A percentile compares a stretch with the other conserved stretches of the same genome.
These are phyloP conservation scores for Globisporangium orthogonon DNA, from an alignment of 352 stramenopile genomes.

Conservation along the genomic window DNA sequence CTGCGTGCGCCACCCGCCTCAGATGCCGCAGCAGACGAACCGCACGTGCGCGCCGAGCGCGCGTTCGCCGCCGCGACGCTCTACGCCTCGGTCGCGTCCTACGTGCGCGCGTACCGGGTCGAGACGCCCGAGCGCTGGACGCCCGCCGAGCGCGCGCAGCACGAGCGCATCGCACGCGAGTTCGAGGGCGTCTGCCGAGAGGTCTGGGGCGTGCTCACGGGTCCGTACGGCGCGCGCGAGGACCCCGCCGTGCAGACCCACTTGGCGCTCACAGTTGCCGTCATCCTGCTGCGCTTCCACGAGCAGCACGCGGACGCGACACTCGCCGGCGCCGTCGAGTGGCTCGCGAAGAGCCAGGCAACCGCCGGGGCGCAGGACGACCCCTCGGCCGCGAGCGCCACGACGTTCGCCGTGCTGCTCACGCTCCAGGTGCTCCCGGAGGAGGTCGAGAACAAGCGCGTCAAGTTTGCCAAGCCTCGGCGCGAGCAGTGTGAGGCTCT, in stretches of 20 bases:
- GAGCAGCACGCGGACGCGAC: slow-evolving; percentile 44
- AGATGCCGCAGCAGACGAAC: slow-evolving; percentile 17
- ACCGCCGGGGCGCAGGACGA: slow-evolving; percentile 27
- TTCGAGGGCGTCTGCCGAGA: slow-evolving; percentile 60
- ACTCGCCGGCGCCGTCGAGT: slow-evolving; percentile 62
- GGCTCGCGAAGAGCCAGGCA: slow-evolving; percentile 68
- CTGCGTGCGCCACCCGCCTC: slow-evolving; percentile 38
- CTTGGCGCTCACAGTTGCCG: slow-evolving; percentile 64
- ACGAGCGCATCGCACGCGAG: slow-evolving; percentile 50
- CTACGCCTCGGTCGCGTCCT: slow-evolving; percentile 60
- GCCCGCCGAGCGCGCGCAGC: slow-evolving; percentile 35
- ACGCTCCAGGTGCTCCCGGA: slow-evolving; percentile 74
- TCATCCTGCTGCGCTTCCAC: slow-evolving; percentile 74
- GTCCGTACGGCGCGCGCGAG: slow-evolving; percentile 40
- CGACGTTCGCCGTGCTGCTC: slow-evolving; percentile 70
- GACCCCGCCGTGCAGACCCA: slow-evolving; percentile 62
- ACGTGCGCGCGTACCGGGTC: slow-evolving; percentile 70
- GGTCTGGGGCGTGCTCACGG: slow-evolving; percentile 72
- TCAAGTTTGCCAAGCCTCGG: slow-evolving; percentile 71
- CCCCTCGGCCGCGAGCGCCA: slow-evolving; percentile 31
- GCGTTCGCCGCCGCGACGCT: slow-evolving; percentile 66
- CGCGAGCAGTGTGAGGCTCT: slow-evolving; percentile 56
- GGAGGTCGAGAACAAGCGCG: slow-evolving; percentile 71
- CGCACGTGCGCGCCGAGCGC: slow-evolving; percentile 41
- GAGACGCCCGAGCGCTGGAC: slow-evolving; percentile 50